Conservation (phyloP, 192 early-diverging fungal species). For the Funneliformis geosporum region DNA sequence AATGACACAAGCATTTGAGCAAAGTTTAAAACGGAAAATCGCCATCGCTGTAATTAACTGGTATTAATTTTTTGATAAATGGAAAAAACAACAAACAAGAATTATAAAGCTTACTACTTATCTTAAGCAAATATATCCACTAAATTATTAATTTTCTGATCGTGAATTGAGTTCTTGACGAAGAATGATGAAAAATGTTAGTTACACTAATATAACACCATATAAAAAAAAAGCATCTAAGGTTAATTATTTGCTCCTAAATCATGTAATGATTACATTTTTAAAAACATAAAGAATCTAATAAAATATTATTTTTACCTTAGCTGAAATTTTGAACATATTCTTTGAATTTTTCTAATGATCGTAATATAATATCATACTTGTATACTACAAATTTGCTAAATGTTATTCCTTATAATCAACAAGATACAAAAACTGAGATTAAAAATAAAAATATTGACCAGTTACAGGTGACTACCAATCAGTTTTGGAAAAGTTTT, state of each 20-base stretch:
- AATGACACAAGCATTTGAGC: background rate
- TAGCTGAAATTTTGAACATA: background rate
- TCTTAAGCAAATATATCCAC: background rate
- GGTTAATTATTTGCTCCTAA: background rate
- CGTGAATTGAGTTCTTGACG: background rate
- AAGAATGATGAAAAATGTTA: background rate
- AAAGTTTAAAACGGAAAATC: background rate
- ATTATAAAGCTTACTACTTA: background rate
- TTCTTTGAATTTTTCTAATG: no score
- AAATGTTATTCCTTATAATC: no score
- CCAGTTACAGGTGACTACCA: background rate
- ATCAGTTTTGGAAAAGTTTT: no score
- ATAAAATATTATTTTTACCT: no score
- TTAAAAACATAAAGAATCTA: background rate
- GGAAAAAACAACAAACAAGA: background rate
- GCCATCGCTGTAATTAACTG: background rate
- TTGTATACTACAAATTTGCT: no score
- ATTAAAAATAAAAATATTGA: no score
- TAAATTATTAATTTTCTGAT: background rate
- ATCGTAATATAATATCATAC: no score
- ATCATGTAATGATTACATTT: no score
- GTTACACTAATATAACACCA: constrained; percentile 4
- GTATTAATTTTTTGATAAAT: background rate
- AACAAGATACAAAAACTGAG: no score
- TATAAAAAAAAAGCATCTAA: background rate